Evolutionary conservation across 495 filamentous ascomycete genomes (phyloP), one percentile per base, ranked within the genome.

Genomic region (Penicillium egyptiacum): DNA sequence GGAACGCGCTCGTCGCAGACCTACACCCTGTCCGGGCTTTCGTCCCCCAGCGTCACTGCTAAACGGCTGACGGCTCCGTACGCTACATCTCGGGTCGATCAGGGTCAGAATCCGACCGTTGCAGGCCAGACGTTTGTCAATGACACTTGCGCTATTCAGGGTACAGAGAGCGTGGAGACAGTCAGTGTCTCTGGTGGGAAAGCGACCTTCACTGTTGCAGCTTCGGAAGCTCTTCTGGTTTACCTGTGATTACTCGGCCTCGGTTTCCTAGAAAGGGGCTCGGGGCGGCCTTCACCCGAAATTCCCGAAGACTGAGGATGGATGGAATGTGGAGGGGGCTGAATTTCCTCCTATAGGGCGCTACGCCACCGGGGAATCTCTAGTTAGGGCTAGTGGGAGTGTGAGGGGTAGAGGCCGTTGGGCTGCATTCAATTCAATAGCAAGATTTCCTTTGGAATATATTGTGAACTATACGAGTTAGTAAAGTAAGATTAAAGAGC

Each of bases 61-160:
- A 84, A 83, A 65, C 75, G 83, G 35, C 62, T 86, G 50, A 83
- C 82, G 2, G 81, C 79, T 31, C 66, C 70, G 2, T 81, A 75
- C 55, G 76, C 81, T 5, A 66, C 67, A 30, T 73, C 76, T 1
- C 72, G 81, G 48, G 75, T 76, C 20, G 83, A 84, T 50, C 67
- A 75, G 41, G 80, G 77, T 0, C 59, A 68, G 5, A 73, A 62
- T 25, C 75, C 78, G 6, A 76, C 71, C 4, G 76, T 81, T 67
- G 81, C 77, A 0, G 82, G 83, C 1, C 81, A 83, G 70, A 71
- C 60, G 0, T 85, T 83, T 63, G 76, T 59, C 11, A 70, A 85
- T 64, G 81, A 69, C 11, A 79, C 75, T n/a, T 86, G 83, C 54
- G 66, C 46, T 4, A 62, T 80, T 23, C 61, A 63, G 17, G 81